These are phyloP conservation scores for Nannochloris sp. DNA, from an alignment of 139 green algal genomes.

Conservation along the genomic window DNA sequence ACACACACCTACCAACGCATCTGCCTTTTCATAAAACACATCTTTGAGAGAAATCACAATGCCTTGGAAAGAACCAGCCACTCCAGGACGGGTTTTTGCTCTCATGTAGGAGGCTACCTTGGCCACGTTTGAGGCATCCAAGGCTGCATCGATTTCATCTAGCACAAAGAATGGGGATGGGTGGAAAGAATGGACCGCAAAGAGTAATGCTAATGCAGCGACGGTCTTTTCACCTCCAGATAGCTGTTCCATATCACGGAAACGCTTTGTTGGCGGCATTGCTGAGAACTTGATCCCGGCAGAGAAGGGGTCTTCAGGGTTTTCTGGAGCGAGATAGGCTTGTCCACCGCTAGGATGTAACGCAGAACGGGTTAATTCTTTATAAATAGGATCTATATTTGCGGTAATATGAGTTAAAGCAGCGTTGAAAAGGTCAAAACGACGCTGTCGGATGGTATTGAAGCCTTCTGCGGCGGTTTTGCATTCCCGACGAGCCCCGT, in stretches of 20 bases:
- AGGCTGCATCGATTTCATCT: slow-evolving; percentile 89
- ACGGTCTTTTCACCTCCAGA: slow-evolving; percentile 86
- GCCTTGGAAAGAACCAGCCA: slow-evolving; percentile 40
- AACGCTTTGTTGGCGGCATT: slow-evolving; percentile 95
- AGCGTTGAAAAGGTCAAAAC: slow-evolving; percentile 69
- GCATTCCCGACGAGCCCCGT: slow-evolving; percentile 47
- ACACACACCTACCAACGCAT: slow-evolving; percentile 86
- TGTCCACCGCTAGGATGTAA: slow-evolving; percentile 66
- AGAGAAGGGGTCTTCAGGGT: slow-evolving; percentile 80
- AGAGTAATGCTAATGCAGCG: slow-evolving; percentile 91
- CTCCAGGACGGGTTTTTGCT: slow-evolving; percentile 42
- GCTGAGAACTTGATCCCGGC: slow-evolving; percentile 88
- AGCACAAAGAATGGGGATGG: slow-evolving; percentile 96
- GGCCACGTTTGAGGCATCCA: slow-evolving; percentile 93
- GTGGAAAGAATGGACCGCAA: slow-evolving; percentile 90
- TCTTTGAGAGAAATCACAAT: slow-evolving; percentile 97
- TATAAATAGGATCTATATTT: slow-evolving; percentile 91
- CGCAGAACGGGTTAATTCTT: slow-evolving; percentile 65
- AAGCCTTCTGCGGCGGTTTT: slow-evolving; percentile 50
- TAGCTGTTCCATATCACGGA: slow-evolving; percentile 96
- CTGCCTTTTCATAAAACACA: slow-evolving; percentile 93
- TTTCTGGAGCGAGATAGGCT: slow-evolving; percentile 83
- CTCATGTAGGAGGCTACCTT: slow-evolving; percentile 88
- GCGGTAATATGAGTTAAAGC: slow-evolving; percentile 79
- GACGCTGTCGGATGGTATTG: slow-evolving; percentile 48